phyloP scores from a whole-genome alignment of 179 eudicot species.

The Monotropa hypopitys region DNA sequence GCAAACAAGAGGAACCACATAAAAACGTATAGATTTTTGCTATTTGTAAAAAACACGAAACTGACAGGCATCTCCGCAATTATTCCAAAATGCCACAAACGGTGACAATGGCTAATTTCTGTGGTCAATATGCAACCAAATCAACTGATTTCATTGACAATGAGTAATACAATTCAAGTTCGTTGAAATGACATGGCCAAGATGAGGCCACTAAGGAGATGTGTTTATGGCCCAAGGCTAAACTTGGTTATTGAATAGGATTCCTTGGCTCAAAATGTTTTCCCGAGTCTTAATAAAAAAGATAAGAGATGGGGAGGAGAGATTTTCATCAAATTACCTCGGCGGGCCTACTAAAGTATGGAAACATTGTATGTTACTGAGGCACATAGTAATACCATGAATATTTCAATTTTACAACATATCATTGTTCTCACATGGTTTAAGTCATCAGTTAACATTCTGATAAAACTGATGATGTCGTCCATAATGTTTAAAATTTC shows the following conservation, averaged over 20 bases:
- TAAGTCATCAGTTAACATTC: background rate
- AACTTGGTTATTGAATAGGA: background rate
- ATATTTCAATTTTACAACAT: background rate
- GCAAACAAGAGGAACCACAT: background rate
- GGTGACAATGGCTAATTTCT: background rate
- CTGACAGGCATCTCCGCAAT: background rate
- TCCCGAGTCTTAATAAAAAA: background rate
- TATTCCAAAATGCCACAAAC: background rate
- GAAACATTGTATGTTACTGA: background rate
- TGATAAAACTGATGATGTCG: background rate
- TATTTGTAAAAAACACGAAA: background rate
- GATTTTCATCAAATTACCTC: background rate
- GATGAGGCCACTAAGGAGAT: background rate
- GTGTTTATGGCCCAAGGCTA: background rate
- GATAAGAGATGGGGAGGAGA: background rate
- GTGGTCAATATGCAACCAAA: background rate
- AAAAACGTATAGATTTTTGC: background rate
- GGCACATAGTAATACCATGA: background rate
- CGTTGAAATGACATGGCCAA: background rate
- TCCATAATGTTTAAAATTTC: background rate
- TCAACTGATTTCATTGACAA: background rate
- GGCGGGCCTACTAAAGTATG: background rate
- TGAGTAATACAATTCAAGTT: background rate
- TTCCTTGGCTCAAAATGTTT: background rate
- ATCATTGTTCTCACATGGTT: background rate